Percentiles rank a stretch among this genome's conserved stretches.
Evolutionary conservation across 495 filamentous ascomycete species (phyloP).

Genomic region (Immersiella caudata): DNA sequence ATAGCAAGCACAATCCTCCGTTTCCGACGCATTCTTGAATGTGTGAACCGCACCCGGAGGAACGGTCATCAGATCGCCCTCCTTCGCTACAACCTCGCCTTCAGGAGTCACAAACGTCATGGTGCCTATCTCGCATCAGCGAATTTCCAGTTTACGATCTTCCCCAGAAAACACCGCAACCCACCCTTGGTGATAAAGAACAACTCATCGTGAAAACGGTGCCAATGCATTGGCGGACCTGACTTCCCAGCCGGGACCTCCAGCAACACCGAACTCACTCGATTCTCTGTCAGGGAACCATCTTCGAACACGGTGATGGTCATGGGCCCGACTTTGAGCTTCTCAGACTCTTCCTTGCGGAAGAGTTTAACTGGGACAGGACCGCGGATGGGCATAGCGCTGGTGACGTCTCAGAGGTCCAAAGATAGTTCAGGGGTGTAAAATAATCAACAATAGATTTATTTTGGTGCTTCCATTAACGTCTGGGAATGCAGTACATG

Average conservation of each 20-base stretch:
- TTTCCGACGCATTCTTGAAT: conserved; percentile 56
- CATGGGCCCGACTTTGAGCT: conserved; percentile 36
- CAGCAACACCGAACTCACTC: conserved; percentile 51
- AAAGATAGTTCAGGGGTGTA: not conserved
- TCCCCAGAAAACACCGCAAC: conserved; percentile 21
- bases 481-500: not conserved
- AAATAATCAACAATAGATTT: too few species aligned
- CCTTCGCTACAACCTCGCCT: conserved; percentile 46
- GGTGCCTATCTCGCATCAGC: conserved; percentile 25
- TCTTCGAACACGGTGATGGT: conserved; percentile 39
- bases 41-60: conserved; percentile 55
- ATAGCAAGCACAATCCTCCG: conserved; percentile 56
- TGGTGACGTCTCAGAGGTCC: not conserved
- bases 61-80: conserved; percentile 56
- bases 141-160: too few species aligned
- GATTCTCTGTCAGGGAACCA: conserved; percentile 46
- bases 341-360: conserved; percentile 33
- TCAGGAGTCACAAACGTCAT: conserved; percentile 47
- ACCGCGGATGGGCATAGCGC: conserved; percentile 34
- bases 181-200: conserved; percentile 56
- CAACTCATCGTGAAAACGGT: conserved; percentile 57
- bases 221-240: conserved; percentile 49
- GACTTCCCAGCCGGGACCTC: conserved; percentile 49
- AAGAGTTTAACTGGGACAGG: conserved; percentile 32
- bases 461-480: too few species aligned